phyloP scores from a whole-genome alignment of 805 yeast genomes.

The Candida ascalaphidarum region DNA sequence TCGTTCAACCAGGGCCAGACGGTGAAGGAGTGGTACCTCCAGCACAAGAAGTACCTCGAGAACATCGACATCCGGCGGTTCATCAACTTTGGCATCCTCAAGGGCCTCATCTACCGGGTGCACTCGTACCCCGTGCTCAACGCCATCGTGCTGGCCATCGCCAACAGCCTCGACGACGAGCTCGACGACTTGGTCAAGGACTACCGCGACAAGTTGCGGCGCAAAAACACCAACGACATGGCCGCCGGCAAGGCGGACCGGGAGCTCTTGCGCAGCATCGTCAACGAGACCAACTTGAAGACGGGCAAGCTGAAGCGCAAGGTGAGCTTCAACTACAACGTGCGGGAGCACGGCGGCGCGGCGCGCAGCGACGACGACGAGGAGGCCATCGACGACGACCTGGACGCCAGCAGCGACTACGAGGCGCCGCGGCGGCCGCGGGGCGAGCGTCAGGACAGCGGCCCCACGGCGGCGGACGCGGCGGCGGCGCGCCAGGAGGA shows the following conservation, averaged over 20 bases:
- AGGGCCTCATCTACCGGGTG: conserved; percentile 76
- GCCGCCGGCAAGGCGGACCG: too few species aligned
- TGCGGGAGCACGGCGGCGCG: conserved; percentile 6
- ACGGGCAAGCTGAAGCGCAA: conserved; percentile 16
- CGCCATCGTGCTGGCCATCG: conserved; percentile 28
- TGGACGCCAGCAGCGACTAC: conserved; percentile 4
- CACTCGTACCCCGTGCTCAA: conserved; percentile 62
- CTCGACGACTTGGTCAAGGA: conserved; percentile 6
- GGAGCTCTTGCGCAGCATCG: conserved; percentile 6
- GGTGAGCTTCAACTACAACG: conserved; percentile 25
- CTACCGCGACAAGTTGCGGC: background rate
- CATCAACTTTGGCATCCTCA: conserved; percentile 75
- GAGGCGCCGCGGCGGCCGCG: too few species aligned
- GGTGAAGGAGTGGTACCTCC: conserved; percentile 73
- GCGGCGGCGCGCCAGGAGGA: conserved; percentile 5
- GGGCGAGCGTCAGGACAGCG: too few species aligned
- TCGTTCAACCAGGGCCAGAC: conserved; percentile 72
- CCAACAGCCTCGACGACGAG: conserved; percentile 10
- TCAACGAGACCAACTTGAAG: conserved; percentile 9
- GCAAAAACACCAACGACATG: background rate
- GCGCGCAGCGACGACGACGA: conserved; percentile 1
- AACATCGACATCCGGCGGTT: conserved; percentile 79
- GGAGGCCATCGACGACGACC: conserved; percentile 5
- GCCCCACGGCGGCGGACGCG: background rate
- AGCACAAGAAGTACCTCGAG: conserved; percentile 47